Conservation (phyloP, 768 basidiomycete genomes). For the Galerina sulciceps region DNA sequence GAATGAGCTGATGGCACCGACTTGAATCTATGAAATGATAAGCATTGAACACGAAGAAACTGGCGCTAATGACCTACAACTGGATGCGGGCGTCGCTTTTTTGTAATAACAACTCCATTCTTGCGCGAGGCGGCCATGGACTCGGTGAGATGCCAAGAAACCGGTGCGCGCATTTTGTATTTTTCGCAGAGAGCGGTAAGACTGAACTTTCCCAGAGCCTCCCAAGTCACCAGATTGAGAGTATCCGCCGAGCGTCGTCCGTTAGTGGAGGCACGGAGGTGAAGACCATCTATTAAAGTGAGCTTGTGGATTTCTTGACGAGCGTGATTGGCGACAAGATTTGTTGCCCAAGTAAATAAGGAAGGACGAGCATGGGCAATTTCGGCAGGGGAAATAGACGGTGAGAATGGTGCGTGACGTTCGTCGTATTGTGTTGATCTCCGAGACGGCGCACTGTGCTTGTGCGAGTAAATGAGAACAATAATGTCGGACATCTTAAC, state of each 20-base stretch:
- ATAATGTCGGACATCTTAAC: conserved; percentile 19
- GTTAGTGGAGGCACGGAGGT: neutral
- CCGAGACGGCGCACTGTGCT: conserved; percentile 9
- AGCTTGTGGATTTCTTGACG: neutral
- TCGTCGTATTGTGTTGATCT: neutral
- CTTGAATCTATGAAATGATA: conserved; percentile 21
- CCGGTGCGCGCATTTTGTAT: conserved; percentile 12
- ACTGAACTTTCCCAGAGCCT: conserved; percentile 13
- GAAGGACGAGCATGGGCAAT: neutral
- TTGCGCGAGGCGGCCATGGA: conserved; percentile 19
- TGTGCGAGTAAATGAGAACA: conserved; percentile 19
- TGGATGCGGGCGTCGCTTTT: conserved; percentile 22
- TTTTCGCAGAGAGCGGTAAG: conserved; percentile 14
- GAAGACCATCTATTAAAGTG: neutral
- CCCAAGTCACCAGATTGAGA: neutral
- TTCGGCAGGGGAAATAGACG: neutral
- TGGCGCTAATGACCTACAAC: conserved; percentile 13
- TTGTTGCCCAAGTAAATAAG: neutral
- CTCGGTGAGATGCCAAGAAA: conserved; percentile 22
- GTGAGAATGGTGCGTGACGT: neutral
- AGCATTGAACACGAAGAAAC: neutral
- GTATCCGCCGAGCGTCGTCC: neutral
- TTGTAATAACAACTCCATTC: conserved; percentile 15
- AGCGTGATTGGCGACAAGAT: neutral
- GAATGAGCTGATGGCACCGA: conserved; percentile 24